phyloP scores from a whole-genome alignment of 441 rosid species.

The Hura crepitans region DNA sequence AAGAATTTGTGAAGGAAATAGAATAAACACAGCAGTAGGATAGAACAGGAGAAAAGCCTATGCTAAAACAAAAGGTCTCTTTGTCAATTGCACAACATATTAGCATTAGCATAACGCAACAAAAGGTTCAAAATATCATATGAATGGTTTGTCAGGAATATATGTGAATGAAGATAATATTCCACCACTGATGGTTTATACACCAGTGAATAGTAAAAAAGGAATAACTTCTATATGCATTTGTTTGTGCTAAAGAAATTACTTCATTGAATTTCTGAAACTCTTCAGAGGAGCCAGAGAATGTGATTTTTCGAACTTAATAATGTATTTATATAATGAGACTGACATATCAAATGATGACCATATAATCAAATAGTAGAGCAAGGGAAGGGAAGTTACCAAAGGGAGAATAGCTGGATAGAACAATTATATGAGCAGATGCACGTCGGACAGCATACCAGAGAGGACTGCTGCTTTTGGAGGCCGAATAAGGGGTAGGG shows the following conservation, averaged over 20 bases:
- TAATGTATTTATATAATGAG: neutral
- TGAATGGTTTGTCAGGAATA: neutral
- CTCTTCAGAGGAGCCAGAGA: neutral
- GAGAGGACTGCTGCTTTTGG: slow-evolving; percentile 46
- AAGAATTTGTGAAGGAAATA: neutral
- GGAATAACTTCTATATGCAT: neutral
- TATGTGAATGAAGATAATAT: neutral
- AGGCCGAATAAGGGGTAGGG: slow-evolving; percentile 47
- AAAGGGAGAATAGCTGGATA: slow-evolving; percentile 58
- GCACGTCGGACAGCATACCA: slow-evolving; percentile 57
- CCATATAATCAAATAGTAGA: neutral
- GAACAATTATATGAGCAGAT: slow-evolving; percentile 52
- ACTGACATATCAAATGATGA: neutral
- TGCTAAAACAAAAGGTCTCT: neutral
- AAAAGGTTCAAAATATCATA: neutral
- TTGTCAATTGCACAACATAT: neutral
- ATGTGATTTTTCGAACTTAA: neutral
- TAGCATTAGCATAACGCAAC: neutral
- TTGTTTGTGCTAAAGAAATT: neutral
- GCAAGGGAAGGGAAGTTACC: slow-evolving; percentile 31
- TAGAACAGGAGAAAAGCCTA: neutral
- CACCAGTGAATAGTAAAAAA: neutral
- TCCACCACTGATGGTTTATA: neutral
- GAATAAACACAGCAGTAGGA: neutral
- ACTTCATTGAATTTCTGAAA: neutral